Evolutionary conservation across 495 filamentous ascomycete genomes (phyloP).

Genomic region (Neurospora tetrasperma): DNA sequence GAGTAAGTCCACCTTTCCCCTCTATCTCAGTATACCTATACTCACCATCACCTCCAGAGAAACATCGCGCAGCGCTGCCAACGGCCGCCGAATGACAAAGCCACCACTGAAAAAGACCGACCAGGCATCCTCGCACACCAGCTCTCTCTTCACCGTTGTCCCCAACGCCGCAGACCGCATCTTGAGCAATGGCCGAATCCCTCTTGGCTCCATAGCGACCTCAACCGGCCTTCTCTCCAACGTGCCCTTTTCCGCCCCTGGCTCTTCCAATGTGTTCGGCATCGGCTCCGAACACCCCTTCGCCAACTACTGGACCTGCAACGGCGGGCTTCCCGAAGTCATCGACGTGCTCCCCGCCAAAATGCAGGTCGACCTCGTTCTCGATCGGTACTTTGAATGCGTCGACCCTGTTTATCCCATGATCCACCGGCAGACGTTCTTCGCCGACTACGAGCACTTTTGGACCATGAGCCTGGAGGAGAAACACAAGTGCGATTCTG

Average conservation of each 20-base stretch:
- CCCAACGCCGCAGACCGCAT: constrained; percentile 39
- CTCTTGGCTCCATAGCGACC: constrained; percentile 34
- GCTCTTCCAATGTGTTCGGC: constrained; percentile 60
- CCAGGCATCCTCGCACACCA: constrained; percentile 1
- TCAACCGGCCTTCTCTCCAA: constrained; percentile 54
- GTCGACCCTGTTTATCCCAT: constrained; percentile 69
- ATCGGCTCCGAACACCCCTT: constrained; percentile 56
- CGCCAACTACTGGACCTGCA: constrained; percentile 69
- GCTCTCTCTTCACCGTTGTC: constrained; percentile 18
- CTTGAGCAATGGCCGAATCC: constrained; percentile 25
- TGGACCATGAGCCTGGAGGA: constrained; percentile 46
- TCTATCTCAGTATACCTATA: constrained; percentile 2
- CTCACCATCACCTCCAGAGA: constrained; percentile 24
- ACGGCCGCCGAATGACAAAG: constrained; percentile 48
- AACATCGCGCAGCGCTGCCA: constrained; percentile 36
- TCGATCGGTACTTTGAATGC: constrained; percentile 59
- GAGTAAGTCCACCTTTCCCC: constrained; percentile 37
- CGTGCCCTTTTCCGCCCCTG: constrained; percentile 51
- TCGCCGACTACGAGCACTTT: constrained; percentile 60
- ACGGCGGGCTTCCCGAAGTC: constrained; percentile 60
- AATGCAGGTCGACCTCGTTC: constrained; percentile 58
- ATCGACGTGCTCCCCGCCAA: constrained; percentile 59
- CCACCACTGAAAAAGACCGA: constrained; percentile 38
- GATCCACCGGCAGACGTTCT: constrained; percentile 55
- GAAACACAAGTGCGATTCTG: constrained; percentile 43